Evolutionary conservation across 2,329 filamentous ascomycete species (phyloP), one percentile per base, ranked within the genome.

Genomic region (Huntiella decipiens): DNA sequence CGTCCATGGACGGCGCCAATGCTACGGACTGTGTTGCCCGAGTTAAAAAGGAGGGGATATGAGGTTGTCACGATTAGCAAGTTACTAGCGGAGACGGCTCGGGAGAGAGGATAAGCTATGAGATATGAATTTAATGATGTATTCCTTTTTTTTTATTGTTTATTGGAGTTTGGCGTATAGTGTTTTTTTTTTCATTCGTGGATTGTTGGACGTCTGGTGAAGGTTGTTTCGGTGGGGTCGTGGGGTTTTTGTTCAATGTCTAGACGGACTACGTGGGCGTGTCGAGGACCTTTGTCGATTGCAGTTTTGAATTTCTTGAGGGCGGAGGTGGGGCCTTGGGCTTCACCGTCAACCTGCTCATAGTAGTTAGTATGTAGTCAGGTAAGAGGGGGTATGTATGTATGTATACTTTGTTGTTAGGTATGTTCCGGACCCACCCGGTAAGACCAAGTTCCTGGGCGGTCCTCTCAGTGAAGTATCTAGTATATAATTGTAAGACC

Each of bases 321-420:
- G 2, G 70, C 62, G 1, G 74, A 69, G 1, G 77, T 68, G 2
- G 72, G 67, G 28, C 85, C 87, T 58, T 96, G 88, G 4, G 79
- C 86, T 63, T 95, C 87, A 19, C 88, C 88, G 56, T 84, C 76
- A 40, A 96, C 87, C 84, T 94, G 40, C 55, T 61, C 44, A n/a
- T 10, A 19, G 4, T 2, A 5, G 19, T 15, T 15, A 17, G 16
- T 47, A 11, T 10, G 22, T 28, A 10, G 22, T 28, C 3, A 28
- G 22, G 3, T 7, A 28, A 7, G 22, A 28, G 4, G 22, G 22
- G 7, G 7, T 5, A 10, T 3, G 8, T 28, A 43, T 6, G 10
- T n/a, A 8, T 4, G 28, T 53, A 37, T 52, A 69, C 74, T 61
- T 74, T 75, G 51, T 70, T 67, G 49, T 71, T 65, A 1, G 63